A percentile compares a stretch with the other conserved stretches of the same genome.
Evolutionary conservation across 1,284 basidiomycete genomes (phyloP).

Genomic region (Ceratobasidium sp.): DNA sequence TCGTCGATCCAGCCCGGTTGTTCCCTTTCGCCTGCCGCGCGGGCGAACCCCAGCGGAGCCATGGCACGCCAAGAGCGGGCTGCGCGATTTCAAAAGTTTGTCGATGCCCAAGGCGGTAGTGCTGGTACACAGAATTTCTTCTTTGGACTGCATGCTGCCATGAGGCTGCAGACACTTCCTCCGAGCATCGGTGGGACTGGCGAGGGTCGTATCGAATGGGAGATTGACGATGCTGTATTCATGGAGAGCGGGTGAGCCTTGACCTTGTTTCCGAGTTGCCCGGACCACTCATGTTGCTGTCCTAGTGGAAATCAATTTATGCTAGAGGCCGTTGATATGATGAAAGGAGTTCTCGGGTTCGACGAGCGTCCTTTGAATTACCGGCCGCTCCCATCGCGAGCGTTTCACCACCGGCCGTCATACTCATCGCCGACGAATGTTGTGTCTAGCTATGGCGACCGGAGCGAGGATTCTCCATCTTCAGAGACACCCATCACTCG

Average conservation of each 20-base stretch:
- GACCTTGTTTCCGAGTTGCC: constrained; percentile 12
- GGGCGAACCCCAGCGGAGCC: constrained; percentile 36
- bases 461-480: constrained; percentile 16
- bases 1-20: constrained; percentile 48
- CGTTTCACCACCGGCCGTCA: constrained; percentile 39
- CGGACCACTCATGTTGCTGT: constrained; percentile 16
- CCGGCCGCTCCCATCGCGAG: constrained; percentile 41
- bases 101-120: constrained; percentile 47
- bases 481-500: constrained; percentile 12
- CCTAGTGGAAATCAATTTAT: constrained; percentile 50
- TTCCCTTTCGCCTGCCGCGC: constrained; percentile 45
- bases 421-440: constrained; percentile 25
- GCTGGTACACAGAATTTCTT: constrained; percentile 51
- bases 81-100: constrained; percentile 46
- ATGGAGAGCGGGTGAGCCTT: constrained; percentile 50
- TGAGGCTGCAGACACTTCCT: constrained; percentile 48
- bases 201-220: constrained; percentile 49
- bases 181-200: constrained; percentile 49
- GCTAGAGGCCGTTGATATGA: constrained; percentile 49
- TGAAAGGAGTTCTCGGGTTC: constrained; percentile 49
- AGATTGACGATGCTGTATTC: constrained; percentile 51
- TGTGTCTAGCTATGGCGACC: constrained; percentile 3
- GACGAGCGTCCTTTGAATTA: constrained; percentile 39
- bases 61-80: constrained; percentile 45
- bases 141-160: constrained; percentile 47